Evolutionary conservation across 2,329 filamentous ascomycete species (phyloP), one percentile per base, ranked within the genome.

Genomic region (Dothistroma septosporum): DNA sequence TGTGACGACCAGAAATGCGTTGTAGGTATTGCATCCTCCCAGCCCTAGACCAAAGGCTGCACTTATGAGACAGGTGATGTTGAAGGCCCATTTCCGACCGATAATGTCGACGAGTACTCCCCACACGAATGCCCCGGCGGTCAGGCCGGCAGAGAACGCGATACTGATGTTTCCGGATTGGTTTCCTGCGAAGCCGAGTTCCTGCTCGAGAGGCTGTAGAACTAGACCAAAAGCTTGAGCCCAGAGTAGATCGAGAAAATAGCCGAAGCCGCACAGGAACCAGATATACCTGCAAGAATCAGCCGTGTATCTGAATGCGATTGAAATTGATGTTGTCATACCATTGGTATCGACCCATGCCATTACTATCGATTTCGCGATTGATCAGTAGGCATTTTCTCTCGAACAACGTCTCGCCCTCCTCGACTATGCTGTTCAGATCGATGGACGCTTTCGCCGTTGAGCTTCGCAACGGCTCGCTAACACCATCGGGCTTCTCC

Each of bases 221-320:
- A 84, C 77, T 2, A 86, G 76, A n/a, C 82, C 82, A 65, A 85
- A 83, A 0, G 80, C 83, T 64, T 85, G 83, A 3, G 83, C 82
- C 82, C 83, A 86, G 47, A 83, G 75, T 22, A 85, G 72, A 64
- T 85, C 83, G 48, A 85, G 75, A 49, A 83, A 72, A 66, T 83
- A 84, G 0, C 82, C 82, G 44, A 83, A 81, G 37, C 82, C 82
- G 63, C 82, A 84, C 0, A 84, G 71, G 2, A 72, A 67, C 81
- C 80, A 84, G 61, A 74, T 73, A 9, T 60, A 61, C 53, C 61
- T 64, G 24, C 16, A 16, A 47, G 21, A 57, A 19, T 57, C 32
- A 57, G 55, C 44, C 14, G 11, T 28, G 35, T 46, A 19, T 22
- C 37, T 28, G 44, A 19, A 32, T 19, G 19, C 9, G 24, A 24